A percentile compares a stretch with the other conserved stretches of the same genome.
phyloP scores from a whole-genome alignment of 805 yeast species.

The Priceomyces carsonii region DNA sequence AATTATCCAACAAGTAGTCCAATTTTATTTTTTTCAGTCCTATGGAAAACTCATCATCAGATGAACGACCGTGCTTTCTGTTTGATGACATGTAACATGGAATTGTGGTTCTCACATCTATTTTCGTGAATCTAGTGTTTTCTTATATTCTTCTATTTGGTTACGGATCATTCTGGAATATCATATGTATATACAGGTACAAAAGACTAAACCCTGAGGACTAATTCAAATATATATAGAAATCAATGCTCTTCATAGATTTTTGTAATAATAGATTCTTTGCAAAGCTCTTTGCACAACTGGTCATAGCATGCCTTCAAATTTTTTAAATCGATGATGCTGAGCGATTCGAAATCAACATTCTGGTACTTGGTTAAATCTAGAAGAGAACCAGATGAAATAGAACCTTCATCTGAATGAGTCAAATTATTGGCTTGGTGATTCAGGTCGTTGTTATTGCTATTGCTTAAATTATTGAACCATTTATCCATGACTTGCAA shows the following conservation, averaged over 20 bases:
- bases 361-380: conserved; percentile 35
- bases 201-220: no score
- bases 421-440: conserved; percentile 8
- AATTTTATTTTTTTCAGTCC: conserved; percentile 30
- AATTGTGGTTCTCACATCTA: no score
- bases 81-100: conserved; percentile 5
- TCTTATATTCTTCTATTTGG: no score
- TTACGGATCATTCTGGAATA: no score
- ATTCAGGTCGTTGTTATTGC: neutral
- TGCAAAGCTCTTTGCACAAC: conserved; percentile 26
- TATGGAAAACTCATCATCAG: conserved; percentile 2
- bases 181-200: no score
- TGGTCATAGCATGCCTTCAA: conserved; percentile 40
- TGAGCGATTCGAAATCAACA: conserved; percentile 35
- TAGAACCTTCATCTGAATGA: conserved; percentile 6
- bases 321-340: conserved; percentile 33
- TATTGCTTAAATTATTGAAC: conserved; percentile 32
- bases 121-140: no score
- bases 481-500: conserved; percentile 45
- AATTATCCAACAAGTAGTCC: conserved; percentile 26
- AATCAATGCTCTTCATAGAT: conserved; percentile 8
- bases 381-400: conserved; percentile 11
- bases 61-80: conserved; percentile 9
- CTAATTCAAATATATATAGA: no score
- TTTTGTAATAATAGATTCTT: conserved; percentile 14